These are phyloP conservation scores for Penicillium sp. DNA, from an alignment of 2,329 filamentous ascomycete species.

Conservation along the genomic window DNA sequence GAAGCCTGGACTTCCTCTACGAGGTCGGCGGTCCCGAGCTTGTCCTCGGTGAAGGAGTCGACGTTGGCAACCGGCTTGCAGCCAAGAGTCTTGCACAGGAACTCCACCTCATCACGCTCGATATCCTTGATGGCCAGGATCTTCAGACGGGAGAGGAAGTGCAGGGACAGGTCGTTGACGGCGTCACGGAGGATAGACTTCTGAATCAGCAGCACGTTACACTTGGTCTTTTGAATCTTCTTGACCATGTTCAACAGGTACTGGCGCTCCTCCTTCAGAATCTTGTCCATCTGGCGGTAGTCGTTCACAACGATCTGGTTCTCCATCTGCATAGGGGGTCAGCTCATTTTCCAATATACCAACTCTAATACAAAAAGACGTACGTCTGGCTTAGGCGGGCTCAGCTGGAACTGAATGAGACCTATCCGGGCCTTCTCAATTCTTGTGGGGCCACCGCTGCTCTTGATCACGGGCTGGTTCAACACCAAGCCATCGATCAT, in stretches of 20 bases:
- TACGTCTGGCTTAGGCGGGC: constrained; percentile 95
- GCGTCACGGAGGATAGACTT: constrained; percentile 98
- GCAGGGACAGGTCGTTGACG: constrained; percentile 94
- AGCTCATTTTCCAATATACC: constrained; percentile 17
- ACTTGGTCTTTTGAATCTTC: constrained; percentile 99
- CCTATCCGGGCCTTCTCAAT: constrained; percentile 98
- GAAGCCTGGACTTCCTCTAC: constrained; percentile 89
- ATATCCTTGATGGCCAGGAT: constrained; percentile 97
- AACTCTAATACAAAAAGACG: constrained; percentile 40
- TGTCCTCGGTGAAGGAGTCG: constrained; percentile 98
- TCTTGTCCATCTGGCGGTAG: constrained; percentile 99
- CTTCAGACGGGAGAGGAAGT: constrained; percentile 96
- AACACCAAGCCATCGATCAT: constrained; percentile 94
- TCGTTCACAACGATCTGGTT: constrained; percentile 99
- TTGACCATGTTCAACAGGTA: constrained; percentile 99
- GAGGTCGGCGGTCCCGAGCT: constrained; percentile 90
- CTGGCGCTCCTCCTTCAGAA: constrained; percentile 97
- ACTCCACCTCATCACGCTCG: constrained; percentile 97
- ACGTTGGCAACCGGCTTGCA: constrained; percentile 99
- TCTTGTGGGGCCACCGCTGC: constrained; percentile 83
- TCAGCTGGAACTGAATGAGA: constrained; percentile 97
- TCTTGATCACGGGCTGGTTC: constrained; percentile 92
- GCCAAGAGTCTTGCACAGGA: constrained; percentile 98
- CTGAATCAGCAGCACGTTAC: constrained; percentile 96
- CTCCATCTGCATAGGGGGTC: constrained; percentile 73